Evolutionary conservation across 768 basidiomycete genomes (phyloP).

Genomic region (Hericium alpestre): DNA sequence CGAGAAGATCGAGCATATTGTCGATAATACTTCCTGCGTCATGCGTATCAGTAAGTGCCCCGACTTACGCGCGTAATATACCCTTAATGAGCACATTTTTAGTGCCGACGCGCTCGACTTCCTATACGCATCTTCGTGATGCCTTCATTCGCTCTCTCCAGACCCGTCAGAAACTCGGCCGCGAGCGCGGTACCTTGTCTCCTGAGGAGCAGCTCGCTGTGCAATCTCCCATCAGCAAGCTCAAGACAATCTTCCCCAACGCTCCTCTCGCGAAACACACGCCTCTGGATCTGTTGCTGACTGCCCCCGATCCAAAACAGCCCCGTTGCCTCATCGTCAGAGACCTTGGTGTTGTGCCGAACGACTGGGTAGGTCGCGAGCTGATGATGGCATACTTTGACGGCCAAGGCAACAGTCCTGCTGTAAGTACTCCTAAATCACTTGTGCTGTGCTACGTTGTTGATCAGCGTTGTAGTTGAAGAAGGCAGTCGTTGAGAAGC

Average conservation of each 20-base stretch:
- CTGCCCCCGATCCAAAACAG: slow-evolving; percentile 37
- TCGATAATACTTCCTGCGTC: slow-evolving; percentile 58
- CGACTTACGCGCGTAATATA: too few species aligned
- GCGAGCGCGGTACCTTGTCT: slow-evolving; percentile 41
- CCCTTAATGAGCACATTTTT: neutral
- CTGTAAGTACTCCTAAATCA: slow-evolving; percentile 33
- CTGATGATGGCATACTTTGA: slow-evolving; percentile 71
- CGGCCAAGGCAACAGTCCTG: slow-evolving; percentile 56
- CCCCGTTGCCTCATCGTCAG: slow-evolving; percentile 52
- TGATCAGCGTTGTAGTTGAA: neutral
- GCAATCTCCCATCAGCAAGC: slow-evolving; percentile 54
- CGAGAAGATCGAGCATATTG: slow-evolving; percentile 60
- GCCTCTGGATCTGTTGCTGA: slow-evolving; percentile 59
- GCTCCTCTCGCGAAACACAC: slow-evolving; percentile 55
- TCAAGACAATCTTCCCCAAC: slow-evolving; percentile 70
- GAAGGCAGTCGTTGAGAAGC: neutral
- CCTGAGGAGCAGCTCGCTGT: slow-evolving; percentile 47
- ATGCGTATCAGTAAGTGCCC: slow-evolving; percentile 55
- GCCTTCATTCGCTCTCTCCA: slow-evolving; percentile 72
- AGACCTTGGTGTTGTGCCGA: slow-evolving; percentile 64
- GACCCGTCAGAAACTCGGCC: slow-evolving; percentile 41
- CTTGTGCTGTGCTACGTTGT: neutral
- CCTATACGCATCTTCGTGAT: slow-evolving; percentile 71
- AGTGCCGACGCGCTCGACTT: slow-evolving; percentile 78
- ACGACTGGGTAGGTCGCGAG: slow-evolving; percentile 65